Evolutionary conservation across 2,329 filamentous ascomycete species (phyloP), one percentile per base, ranked within the genome.

Genomic region (Monilinia fructicola): DNA sequence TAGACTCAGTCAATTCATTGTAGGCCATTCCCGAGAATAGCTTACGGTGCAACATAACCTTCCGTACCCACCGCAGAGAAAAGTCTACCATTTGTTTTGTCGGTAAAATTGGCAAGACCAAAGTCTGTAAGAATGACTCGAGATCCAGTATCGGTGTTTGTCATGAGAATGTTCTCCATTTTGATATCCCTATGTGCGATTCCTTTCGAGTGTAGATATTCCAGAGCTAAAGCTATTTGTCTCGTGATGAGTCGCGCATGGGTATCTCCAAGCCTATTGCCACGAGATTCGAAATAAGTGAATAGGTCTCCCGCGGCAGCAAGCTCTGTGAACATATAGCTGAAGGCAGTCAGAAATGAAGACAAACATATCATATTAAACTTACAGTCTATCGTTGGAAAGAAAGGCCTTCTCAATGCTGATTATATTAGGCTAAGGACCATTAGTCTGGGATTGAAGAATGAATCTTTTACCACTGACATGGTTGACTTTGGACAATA

Each of bases 281-380:
- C 68, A 26, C 73, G 66, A 40, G 69, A 67, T 35, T 72, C 68
- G 35, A 76, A 63, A 55, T 74, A 76, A 3, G 74, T 75, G 54
- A 71, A 76, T 2, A 77, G 68, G 54, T 77, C 75, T 50, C 75
- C 75, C 50, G 69, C 85, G 81, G 5, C 81, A 79, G 85, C 85
- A 46, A 88, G 77, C 61, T 87, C 84, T 1, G 81, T 84, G 67
- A 88, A 86, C 0, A 83, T 81, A 67, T 84, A 86, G 44, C 83
- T 85, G 46, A 28, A 23, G 11, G 40, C 31, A 31, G 69, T 72
- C 42, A 67, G 50, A 14, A 23, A 38, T 26, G 67, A 44, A 70
- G 12, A 40, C 54, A 40, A 26, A 16, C 46, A 14, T 38, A 4
- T 23, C 23, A 9, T 26, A 55, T 12, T 26, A 42, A 48, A 73